Conservation (phyloP, 345 rosid species). For the Tarenaya hassleriana region DNA sequence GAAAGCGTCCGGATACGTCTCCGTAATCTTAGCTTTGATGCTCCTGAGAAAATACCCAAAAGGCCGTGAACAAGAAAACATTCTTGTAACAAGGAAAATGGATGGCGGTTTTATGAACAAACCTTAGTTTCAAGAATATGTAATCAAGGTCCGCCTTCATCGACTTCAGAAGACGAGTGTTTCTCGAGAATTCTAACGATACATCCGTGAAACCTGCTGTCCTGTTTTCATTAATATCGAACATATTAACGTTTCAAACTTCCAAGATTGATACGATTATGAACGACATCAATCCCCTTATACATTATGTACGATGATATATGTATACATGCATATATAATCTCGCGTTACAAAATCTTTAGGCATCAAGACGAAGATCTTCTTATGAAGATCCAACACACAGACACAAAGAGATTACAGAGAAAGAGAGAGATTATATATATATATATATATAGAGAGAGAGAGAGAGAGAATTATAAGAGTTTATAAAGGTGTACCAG, state of each 20-base stretch:
- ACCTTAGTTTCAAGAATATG: constrained; percentile 90
- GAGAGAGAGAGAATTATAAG: constrained; percentile 30
- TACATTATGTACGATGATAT: too few relatives aligned
- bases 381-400: too few relatives aligned
- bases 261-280: too few relatives aligned
- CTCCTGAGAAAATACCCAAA: constrained; percentile 40
- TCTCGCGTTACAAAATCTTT: too few relatives aligned
- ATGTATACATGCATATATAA: too few relatives aligned
- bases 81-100: too few relatives aligned
- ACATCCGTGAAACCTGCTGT: constrained; percentile 71
- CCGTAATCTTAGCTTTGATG: constrained; percentile 61
- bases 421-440: constrained; percentile 39
- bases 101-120: background rate
- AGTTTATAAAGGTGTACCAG: constrained; percentile 38
- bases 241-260: too few relatives aligned
- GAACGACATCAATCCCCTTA: too few relatives aligned
- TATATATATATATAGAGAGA: too few relatives aligned
- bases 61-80: background rate
- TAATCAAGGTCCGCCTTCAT: constrained; percentile 89
- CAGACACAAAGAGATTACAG: too few relatives aligned
- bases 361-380: too few relatives aligned
- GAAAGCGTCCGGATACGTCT: constrained; percentile 90
- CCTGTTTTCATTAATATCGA: too few relatives aligned
- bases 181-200: constrained; percentile 57
- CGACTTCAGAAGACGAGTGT: constrained; percentile 59